Evolutionary conservation across 2,329 filamentous ascomycete genomes (phyloP), one percentile per base, ranked within the genome.

Genomic region (Cercospora janseana): DNA sequence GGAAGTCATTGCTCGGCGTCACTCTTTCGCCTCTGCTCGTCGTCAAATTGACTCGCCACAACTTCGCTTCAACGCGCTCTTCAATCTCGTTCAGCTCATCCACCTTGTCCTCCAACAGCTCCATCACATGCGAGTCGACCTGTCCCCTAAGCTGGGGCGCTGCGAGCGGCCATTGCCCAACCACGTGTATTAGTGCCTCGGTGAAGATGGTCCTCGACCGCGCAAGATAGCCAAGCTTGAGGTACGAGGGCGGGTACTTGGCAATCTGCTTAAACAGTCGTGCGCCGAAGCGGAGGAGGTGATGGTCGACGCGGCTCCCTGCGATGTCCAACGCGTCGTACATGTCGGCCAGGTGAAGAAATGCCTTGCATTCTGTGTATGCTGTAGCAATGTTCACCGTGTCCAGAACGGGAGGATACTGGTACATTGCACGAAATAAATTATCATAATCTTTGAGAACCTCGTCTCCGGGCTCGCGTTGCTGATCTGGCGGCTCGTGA

Each of bases 191-290:
- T 41, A 97, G 77, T 0, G 91, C 89, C 72, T 97, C 78, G 21
- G 71, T 72, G 66, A 92, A 87, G 52, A 86, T 80, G 32, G 91
- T 84, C 58, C 87, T 86, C 63, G 85, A 91, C 35, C 88, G 83
- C 6, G 90, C 86, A 32, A 95, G 78, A 63, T 90, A 95, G 28
- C 90, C 91, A 1, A 97, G 79, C 51, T 91, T 91, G 40, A 96
- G 80, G 66, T 96, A 97, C 52, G 85, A 90, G 40, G 93, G 88
- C 9, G 92, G 91, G 66, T 96, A 96, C 70, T 95, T 96, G 45
- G 91, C 90, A 56, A 96, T 94, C 70, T 96, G 92, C 69, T 93
- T 95, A 86, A 91, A 96, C 2, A 97, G 78, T 1, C 89, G 81
- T 16, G 86, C 87, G 63, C 93, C 89, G 68, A 96, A 97, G 61